These are phyloP conservation scores for Microstegium vimineum DNA, from an alignment of 176 grass and related monocot genomes.

Conservation along the genomic window DNA sequence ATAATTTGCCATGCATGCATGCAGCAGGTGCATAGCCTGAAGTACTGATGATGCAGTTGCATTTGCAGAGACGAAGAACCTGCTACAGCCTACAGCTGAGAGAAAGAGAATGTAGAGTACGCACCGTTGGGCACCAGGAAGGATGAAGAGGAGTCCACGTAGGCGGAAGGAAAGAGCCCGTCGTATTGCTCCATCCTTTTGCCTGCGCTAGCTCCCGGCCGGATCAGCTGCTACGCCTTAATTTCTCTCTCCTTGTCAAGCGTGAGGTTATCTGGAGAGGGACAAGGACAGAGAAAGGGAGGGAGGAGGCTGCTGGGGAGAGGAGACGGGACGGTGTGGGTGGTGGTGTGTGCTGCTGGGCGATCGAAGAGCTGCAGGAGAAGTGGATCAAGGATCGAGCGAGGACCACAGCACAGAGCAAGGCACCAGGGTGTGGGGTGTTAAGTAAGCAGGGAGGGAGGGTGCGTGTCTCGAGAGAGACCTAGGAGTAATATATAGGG, in stretches of 20 bases:
- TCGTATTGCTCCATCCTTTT: slow-evolving; percentile 40
- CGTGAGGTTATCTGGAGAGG: background rate
- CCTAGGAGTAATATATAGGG: slow-evolving; percentile 45
- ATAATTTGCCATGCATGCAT: slow-evolving; percentile 13
- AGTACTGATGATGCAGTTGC: background rate
- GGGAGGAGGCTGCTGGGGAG: background rate
- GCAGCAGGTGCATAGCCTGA: background rate
- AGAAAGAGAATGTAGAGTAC: background rate
- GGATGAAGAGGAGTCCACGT: slow-evolving; percentile 28
- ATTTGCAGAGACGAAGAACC: background rate
- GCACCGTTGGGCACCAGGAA: slow-evolving; percentile 26
- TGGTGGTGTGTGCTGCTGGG: background rate
- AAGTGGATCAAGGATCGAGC: background rate
- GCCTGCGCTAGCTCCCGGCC: background rate
- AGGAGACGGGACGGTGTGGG: background rate
- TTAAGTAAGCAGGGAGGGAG: slow-evolving; percentile 41
- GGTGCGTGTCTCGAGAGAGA: slow-evolving; percentile 55
- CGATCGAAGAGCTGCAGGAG: background rate
- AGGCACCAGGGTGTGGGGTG: slow-evolving; percentile 2
- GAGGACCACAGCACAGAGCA: slow-evolving; percentile 30
- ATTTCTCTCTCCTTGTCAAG: background rate
- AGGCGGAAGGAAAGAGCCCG: slow-evolving; percentile 29
- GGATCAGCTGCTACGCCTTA: background rate
- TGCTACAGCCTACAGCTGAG: background rate
- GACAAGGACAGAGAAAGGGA: background rate